Percentiles rank a stretch among this genome's conserved stretches.
These are phyloP conservation scores for Euclidium syriacum DNA, from an alignment of 345 rosid species.

Conservation along the genomic window DNA sequence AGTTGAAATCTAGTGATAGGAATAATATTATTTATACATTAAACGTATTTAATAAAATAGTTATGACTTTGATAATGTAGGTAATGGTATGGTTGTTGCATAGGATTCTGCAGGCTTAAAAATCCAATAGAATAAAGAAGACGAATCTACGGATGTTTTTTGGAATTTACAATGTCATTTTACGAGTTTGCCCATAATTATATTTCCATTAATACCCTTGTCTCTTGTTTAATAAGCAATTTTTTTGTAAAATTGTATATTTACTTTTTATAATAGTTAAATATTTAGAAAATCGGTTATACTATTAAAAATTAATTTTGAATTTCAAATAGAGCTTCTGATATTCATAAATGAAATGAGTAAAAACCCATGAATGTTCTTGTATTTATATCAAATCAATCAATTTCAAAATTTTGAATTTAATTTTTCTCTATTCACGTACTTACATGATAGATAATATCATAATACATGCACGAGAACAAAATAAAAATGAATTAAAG, in stretches of 20 bases:
- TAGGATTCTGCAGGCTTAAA: conserved; percentile 28
- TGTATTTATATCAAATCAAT: conserved; percentile 7
- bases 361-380: background rate
- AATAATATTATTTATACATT: background rate
- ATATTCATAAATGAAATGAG: conserved; percentile 22
- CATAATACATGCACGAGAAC: too few species aligned
- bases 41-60: background rate
- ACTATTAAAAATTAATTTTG: too few species aligned
- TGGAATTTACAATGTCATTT: background rate
- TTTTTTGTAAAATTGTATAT: background rate
- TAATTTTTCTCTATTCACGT: background rate
- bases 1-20: background rate
- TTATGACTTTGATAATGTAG: conserved; percentile 16
- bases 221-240: background rate
- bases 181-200: conserved; percentile 2
- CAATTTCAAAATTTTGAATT: conserved; percentile 11
- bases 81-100: conserved; percentile 27
- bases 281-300: background rate
- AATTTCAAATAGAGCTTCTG: conserved; percentile 2
- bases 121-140: conserved; percentile 14
- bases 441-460: background rate
- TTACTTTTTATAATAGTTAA: background rate
- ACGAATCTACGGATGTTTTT: conserved; percentile 14
- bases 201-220: background rate
- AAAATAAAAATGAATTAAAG: background rate